Evolutionary conservation across 2,329 filamentous ascomycete species (phyloP), one percentile per base, ranked within the genome.

Genomic region (Cryphonectria japonica): DNA sequence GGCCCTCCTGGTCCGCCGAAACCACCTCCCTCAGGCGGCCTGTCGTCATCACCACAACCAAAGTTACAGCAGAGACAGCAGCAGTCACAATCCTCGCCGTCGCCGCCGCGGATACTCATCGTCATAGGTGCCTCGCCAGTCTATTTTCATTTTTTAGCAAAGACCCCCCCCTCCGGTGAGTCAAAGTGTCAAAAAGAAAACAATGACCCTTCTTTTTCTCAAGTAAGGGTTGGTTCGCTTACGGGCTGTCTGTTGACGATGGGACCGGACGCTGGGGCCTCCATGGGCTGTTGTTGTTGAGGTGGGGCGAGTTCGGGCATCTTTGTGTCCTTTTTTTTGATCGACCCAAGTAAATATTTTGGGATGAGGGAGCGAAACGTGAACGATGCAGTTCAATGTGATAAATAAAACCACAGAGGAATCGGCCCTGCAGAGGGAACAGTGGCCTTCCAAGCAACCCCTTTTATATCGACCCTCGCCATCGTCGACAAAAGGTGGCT

Each of bases 221-320:
- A 39, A 34, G 16, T 16, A 11, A n/a, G 14, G 13, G 13, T 22
- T 19, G 11, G 37, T 39, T 8, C 16, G 14, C 71, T 65, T 71
- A 72, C 71, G 9, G 66, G 71, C 34, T 71, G 69, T 13, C 62
- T 61, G 41, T 52, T 66, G 50, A 64, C 19, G 8, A 71, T 60
- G 37, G 64, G 46, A 7, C 57, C 62, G 16, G 57, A 59, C 7
- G 39, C 39, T 9, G 66, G 29, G 29, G 62, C 71, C 71, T 69
- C 69, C 71, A 72, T 71, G 19, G 66, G 71, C 34, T 59, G 43
- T 61, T 71, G 71, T 22, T 68, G 62, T 66, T 69, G 69, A 59
- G 66, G 71, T 57, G 71, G 68, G 66, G 60, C 61, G 69, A 69
- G 57, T 71, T 69, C 69, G 37, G 66, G 69, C 71, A 71, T 72